Evolutionary conservation across 805 yeast genomes (phyloP).

Genomic region (Wickerhamomyces rabaulensis): DNA sequence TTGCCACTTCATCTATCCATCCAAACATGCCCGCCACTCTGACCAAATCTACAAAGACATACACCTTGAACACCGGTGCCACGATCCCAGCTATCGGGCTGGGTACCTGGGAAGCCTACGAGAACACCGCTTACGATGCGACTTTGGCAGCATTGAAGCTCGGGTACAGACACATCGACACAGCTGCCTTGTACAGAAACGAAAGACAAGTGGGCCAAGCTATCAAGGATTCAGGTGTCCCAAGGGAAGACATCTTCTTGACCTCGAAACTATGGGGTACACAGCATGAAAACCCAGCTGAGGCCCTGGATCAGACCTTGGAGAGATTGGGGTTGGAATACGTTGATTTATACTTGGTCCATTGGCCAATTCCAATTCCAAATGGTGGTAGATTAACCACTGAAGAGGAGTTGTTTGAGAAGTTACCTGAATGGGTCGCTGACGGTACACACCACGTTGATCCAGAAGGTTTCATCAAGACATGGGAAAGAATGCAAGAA

Average conservation of each 20-base stretch:
- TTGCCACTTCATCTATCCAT: too few species aligned
- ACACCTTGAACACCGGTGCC: constrained; percentile 42
- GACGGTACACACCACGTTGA: too few species aligned
- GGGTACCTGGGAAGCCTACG: constrained; percentile 5
- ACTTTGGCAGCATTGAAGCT: constrained; percentile 10
- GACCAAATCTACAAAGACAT: background rate
- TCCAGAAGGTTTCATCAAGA: background rate
- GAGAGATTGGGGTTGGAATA: constrained; percentile 45
- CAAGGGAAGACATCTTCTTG: constrained; percentile 5
- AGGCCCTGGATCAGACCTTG: constrained; percentile 38
- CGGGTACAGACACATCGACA: constrained; percentile 62
- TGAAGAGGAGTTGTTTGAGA: background rate
- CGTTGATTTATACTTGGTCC: constrained; percentile 72
- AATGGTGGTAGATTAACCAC: background rate
- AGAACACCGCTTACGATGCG: constrained; percentile 3
- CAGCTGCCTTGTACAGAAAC: constrained; percentile 52
- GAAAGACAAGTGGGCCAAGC: constrained; percentile 50
- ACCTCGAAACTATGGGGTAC: constrained; percentile 62
- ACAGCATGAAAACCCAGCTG: constrained; percentile 37
- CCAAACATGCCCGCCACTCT: background rate
- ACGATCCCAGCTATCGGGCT: constrained; percentile 33
- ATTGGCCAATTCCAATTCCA: constrained; percentile 68
- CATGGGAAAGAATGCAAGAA: background rate
- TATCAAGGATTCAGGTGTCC: constrained; percentile 4
- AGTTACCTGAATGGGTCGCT: background rate